These are phyloP conservation scores for Aspergillus sp. DNA, from an alignment of 2,329 filamentous ascomycete species.

Conservation along the genomic window DNA sequence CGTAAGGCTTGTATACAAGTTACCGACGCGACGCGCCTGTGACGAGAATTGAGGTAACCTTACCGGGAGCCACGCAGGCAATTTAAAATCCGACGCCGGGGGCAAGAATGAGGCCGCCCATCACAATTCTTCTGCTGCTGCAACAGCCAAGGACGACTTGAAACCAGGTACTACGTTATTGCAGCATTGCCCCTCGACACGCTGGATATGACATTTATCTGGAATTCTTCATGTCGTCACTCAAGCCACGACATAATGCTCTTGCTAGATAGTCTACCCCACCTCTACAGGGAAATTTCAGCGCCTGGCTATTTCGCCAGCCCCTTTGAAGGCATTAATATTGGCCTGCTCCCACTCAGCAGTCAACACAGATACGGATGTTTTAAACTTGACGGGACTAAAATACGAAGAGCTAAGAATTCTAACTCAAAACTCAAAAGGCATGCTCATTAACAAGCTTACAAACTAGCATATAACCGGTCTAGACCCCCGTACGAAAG, in stretches of 20 bases:
- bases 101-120: constrained; percentile 1
- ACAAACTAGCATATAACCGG: background rate
- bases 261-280: too few species aligned
- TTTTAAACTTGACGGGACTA: too few species aligned
- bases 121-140: background rate
- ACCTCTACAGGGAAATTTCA: background rate
- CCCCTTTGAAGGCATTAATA: background rate
- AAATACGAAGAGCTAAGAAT: too few species aligned
- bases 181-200: background rate
- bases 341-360: too few species aligned
- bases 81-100: constrained; percentile 1
- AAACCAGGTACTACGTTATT: background rate
- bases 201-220: background rate
- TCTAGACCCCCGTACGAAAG: background rate
- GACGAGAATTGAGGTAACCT: background rate
- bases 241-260: background rate
- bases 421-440: background rate
- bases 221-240: background rate
- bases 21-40: constrained; percentile 10
- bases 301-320: too few species aligned
- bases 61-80: background rate
- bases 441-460: background rate
- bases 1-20: constrained; percentile 1
- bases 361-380: too few species aligned
- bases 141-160: background rate